Conservation (phyloP, 2,329 filamentous ascomycete genomes). For the Paraphoma sp. region DNA sequence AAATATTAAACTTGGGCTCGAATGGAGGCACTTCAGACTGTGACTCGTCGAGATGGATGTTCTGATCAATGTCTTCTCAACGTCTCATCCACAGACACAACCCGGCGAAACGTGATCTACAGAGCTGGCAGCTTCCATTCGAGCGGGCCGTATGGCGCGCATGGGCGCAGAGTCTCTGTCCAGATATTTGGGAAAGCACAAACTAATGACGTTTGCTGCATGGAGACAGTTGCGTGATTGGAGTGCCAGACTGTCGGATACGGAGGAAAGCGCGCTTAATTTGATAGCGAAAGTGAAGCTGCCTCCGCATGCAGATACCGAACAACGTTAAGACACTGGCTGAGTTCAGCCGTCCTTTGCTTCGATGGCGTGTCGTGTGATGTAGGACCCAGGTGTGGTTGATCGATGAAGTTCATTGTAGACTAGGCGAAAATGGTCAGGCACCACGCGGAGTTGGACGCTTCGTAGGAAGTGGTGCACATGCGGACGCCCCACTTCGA, state of each 20-base stretch:
- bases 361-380: too few relatives aligned
- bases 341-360: background rate
- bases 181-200: background rate
- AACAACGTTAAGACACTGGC: background rate
- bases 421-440: too few relatives aligned
- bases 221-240: slow-evolving; percentile 3
- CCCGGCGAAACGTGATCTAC: background rate
- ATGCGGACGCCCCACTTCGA: background rate
- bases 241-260: slow-evolving; percentile 13
- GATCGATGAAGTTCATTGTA: too few relatives aligned
- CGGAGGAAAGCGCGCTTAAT: slow-evolving; percentile 16
- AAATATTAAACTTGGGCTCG: background rate
- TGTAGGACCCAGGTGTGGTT: too few relatives aligned
- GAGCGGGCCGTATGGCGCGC: background rate
- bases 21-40: background rate
- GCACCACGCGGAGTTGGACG: too few relatives aligned
- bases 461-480: background rate
- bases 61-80: too few relatives aligned
- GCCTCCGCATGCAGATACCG: background rate
- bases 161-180: background rate
- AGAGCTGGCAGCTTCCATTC: background rate
- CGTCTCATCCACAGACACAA: background rate
- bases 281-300: background rate
- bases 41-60: too few relatives aligned
- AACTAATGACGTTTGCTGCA: background rate